A percentile compares a stretch with the other conserved stretches of the same genome.
phyloP scores from a whole-genome alignment of 257 asterid genomes.

The Nicotiana noctiflora region DNA sequence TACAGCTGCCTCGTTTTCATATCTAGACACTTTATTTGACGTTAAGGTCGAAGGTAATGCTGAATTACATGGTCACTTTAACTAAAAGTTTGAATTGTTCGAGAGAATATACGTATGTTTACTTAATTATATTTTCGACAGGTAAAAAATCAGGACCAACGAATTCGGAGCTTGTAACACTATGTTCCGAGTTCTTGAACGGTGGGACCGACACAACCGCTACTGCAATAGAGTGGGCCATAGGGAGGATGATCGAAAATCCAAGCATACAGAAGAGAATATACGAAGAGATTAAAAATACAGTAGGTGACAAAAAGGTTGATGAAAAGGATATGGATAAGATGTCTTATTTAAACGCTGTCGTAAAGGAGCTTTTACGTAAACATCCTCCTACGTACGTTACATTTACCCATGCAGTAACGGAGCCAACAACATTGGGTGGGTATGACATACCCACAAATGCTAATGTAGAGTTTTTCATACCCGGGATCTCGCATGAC shows the following conservation, averaged over 20 bases:
- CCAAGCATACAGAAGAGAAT: slow-evolving; percentile 52
- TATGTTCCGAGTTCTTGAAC: slow-evolving; percentile 72
- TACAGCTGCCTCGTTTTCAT: slow-evolving; percentile 56
- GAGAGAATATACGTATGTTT: background rate
- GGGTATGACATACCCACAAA: slow-evolving; percentile 76
- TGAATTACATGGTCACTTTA: background rate
- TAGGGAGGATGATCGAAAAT: slow-evolving; percentile 64
- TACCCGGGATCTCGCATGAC: slow-evolving; percentile 62
- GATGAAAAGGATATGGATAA: slow-evolving; percentile 68
- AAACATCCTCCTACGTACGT: slow-evolving; percentile 91
- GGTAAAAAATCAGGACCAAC: slow-evolving; percentile 49
- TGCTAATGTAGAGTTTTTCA: slow-evolving; percentile 53
- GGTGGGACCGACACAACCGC: slow-evolving; percentile 98
- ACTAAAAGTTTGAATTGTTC: background rate
- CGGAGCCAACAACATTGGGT: slow-evolving; percentile 59
- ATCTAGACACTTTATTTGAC: slow-evolving; percentile 71
- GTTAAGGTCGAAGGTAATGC: slow-evolving; percentile 50
- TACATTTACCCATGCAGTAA: slow-evolving; percentile 62
- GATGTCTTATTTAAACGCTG: slow-evolving; percentile 78
- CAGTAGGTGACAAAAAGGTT: slow-evolving; percentile 47
- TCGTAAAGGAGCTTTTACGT: slow-evolving; percentile 67
- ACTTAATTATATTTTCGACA: background rate
- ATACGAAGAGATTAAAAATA: slow-evolving; percentile 48
- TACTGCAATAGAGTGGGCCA: slow-evolving; percentile 87
- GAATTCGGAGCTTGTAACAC: slow-evolving; percentile 57